These are phyloP conservation scores for Hyaloscypha variabilis DNA, from an alignment of 495 filamentous ascomycete species.

Conservation along the genomic window DNA sequence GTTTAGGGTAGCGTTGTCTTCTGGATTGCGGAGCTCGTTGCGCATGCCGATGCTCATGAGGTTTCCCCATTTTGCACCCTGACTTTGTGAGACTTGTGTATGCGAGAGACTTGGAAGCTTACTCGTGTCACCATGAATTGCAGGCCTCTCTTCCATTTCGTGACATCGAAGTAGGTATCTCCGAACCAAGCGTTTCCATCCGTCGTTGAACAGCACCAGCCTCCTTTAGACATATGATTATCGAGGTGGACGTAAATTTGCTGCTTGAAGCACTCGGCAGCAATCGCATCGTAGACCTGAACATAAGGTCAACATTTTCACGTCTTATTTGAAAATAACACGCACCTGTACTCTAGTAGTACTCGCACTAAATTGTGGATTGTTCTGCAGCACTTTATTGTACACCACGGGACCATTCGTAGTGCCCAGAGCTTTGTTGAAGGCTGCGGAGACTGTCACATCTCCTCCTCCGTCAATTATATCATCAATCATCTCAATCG, in stretches of 20 bases:
- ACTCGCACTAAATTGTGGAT: conserved; percentile 35
- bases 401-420: conserved; percentile 39
- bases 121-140: conserved; percentile 61
- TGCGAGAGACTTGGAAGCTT: conserved; percentile 12
- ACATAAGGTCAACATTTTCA: neutral
- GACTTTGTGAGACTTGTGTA: neutral
- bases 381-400: conserved; percentile 35
- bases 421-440: conserved; percentile 45
- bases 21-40: conserved; percentile 60
- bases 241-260: conserved; percentile 48
- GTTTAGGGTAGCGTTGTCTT: conserved; percentile 23
- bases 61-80: conserved; percentile 31
- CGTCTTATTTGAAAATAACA: neutral
- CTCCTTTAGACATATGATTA: conserved; percentile 48
- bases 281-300: conserved; percentile 42
- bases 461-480: conserved; percentile 58
- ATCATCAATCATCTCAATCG: conserved; percentile 59
- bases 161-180: conserved; percentile 52
- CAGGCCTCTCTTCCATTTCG: conserved; percentile 60
- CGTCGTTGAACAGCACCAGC: conserved; percentile 44
- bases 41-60: conserved; percentile 53
- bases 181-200: conserved; percentile 52
- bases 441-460: conserved; percentile 38
- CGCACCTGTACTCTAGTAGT: conserved; percentile 42
- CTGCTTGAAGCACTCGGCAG: conserved; percentile 37